Base-by-base conservation (phyloP, 2,329 filamentous ascomycete genomes). In the Karstenula rhodostoma region DNA sequence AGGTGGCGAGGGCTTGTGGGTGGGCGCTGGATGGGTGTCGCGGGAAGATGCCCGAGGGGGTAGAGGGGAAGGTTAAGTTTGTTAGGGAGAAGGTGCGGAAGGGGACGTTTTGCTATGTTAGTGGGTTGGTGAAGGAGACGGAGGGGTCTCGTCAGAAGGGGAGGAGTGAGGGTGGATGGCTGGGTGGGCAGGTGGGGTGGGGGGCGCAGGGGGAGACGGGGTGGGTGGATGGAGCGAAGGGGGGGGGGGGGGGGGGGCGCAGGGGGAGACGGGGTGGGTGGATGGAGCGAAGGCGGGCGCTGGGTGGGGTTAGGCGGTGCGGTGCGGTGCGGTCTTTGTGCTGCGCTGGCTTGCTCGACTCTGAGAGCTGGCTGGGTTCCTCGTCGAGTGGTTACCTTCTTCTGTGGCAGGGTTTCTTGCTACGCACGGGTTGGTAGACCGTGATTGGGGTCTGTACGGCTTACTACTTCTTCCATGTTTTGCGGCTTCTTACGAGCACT, bases 1-100 rank as follows among this genome's bases (percentile, higher is more conserved):
- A 66, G 4, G 69, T 73, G 0, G 58, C 58, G 4, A 67, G 66
- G 33, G 68, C 69, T 13, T 72, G 64, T 63, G 54, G 44, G 6
- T 74, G 69, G 71, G 73, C 70, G 27, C 44, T 74, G 33, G 66
- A 63, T 1, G 67, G 65, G 12, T 68, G 62, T 27, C 68, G 67
- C 50, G 67, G 64, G 15, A 73, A 64, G 57, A 68, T 73, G 66
- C 73, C 68, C 3, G 65, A 64, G 53, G 68, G 66, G 7, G 61
- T 73, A n/a, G 62, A 61, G 23, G 57, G 66, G 32, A 76, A 73
- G 40, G 66, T 75, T 0, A 60, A 56, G 37, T 73, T 63, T 50
- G 71, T 76, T 12, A 58, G 44, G 37, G 62, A 66, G 46, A 73
- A 70, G 44, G 57, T 76, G 32, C 59, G 15, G 35, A 53, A 61